These are phyloP conservation scores for Phaffomyces thermotolerans DNA, from an alignment of 805 yeast genomes.

Conservation along the genomic window DNA sequence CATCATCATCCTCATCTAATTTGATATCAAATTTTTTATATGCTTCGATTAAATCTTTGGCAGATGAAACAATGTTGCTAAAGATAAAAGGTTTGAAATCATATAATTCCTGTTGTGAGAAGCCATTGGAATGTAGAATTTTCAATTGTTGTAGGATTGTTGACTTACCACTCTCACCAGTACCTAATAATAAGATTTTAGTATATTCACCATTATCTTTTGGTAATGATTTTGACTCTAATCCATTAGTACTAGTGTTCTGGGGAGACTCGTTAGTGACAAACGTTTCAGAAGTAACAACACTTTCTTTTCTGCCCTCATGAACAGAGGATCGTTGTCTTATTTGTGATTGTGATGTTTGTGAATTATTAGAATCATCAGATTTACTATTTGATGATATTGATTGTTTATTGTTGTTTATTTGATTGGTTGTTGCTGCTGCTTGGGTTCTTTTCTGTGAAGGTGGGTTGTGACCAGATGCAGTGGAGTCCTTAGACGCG, in stretches of 20 bases:
- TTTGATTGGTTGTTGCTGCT: neutral
- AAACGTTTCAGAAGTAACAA: neutral
- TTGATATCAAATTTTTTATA: slow-evolving; percentile 39
- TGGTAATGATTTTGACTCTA: neutral
- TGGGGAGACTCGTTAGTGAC: neutral
- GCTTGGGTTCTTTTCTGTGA: neutral
- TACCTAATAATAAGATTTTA: slow-evolving; percentile 73
- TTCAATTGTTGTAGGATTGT: slow-evolving; percentile 40
- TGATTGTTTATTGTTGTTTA: slow-evolving; percentile 1
- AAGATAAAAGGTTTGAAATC: slow-evolving; percentile 76
- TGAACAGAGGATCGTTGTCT: neutral
- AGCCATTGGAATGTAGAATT: slow-evolving; percentile 35
- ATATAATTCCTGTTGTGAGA: slow-evolving; percentile 48
- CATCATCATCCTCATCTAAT: slow-evolving; percentile 25
- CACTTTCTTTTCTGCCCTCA: neutral
- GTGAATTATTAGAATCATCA: slow-evolving; percentile 2
- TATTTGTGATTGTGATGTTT: neutral
- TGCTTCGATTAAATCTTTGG: slow-evolving; percentile 63
- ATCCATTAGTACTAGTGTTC: slow-evolving; percentile 1
- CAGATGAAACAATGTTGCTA: slow-evolving; percentile 70
- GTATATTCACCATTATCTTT: slow-evolving; percentile 39
- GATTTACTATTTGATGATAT: slow-evolving; percentile 8
- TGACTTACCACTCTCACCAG: slow-evolving; percentile 56
- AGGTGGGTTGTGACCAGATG: neutral
- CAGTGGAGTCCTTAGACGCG: too few species aligned